Percentiles rank a stretch among this genome's conserved stretches.
Evolutionary conservation across 768 basidiomycete species (phyloP).

Genomic region (Boletus fagicola): DNA sequence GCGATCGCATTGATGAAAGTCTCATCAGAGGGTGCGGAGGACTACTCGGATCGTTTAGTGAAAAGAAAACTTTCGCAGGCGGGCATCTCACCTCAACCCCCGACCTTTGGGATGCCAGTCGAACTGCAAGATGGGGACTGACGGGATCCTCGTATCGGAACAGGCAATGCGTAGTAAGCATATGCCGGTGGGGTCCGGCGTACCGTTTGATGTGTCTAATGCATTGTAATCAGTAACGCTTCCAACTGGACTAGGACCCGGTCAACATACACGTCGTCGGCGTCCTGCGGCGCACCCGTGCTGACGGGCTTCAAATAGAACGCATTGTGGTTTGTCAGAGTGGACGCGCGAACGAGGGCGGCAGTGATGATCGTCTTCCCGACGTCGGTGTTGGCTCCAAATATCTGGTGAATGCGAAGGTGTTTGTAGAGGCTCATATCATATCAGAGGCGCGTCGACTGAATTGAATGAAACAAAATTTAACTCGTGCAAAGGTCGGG

Average conservation of each 20-base stretch:
- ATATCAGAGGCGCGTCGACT: not conserved
- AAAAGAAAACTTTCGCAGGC: not conserved
- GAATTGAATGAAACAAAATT: not conserved
- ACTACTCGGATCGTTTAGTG: conserved; percentile 21
- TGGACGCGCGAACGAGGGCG: conserved; percentile 80
- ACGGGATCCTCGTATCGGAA: conserved; percentile 87
- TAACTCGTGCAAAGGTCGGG: not conserved
- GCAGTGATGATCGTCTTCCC: conserved; percentile 92
- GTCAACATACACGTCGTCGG: conserved; percentile 75
- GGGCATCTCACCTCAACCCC: conserved; percentile 29
- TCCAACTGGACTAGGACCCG: not conserved
- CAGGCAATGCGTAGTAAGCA: conserved; percentile 65
- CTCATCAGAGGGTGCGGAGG: conserved; percentile 53
- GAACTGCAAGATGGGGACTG: conserved; percentile 87
- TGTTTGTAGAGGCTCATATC: conserved; percentile 84
- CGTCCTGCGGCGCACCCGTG: conserved; percentile 76
- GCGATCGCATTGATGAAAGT: conserved; percentile 66
- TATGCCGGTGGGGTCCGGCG: conserved; percentile 38
- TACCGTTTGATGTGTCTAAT: conserved; percentile 65
- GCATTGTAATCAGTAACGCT: conserved; percentile 2
- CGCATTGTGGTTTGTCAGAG: conserved; percentile 46
- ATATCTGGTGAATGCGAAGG: conserved; percentile 84
- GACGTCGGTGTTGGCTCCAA: conserved; percentile 95
- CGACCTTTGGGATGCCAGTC: conserved; percentile 39
- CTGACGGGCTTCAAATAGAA: conserved; percentile 90